Evolutionary conservation across 1,284 basidiomycete genomes (phyloP).

Genomic region (Austropuccinia psidii): DNA sequence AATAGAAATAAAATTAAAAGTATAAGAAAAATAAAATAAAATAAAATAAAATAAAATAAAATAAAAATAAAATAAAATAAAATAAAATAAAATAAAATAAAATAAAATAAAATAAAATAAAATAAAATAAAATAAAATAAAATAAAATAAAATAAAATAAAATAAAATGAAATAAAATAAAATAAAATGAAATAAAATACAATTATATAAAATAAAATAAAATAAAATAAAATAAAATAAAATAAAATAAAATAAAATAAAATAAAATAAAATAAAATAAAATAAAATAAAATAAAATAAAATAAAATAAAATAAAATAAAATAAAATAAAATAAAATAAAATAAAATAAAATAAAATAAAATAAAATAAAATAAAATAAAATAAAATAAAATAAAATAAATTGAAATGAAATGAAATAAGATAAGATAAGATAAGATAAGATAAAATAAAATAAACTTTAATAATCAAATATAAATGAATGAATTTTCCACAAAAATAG

Average conservation of each 20-base stretch:
- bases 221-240: neutral
- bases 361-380: neutral
- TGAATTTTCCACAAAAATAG: no score
- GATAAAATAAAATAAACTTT: neutral
- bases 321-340: neutral
- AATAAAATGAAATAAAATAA: neutral
- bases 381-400: neutral
- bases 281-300: neutral
- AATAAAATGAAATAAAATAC: neutral
- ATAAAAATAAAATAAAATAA: neutral
- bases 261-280: neutral
- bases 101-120: neutral
- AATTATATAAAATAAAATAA: neutral
- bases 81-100: neutral
- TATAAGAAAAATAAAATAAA: neutral
- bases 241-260: neutral
- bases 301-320: neutral
- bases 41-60: neutral
- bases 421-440: neutral
- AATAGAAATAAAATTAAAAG: neutral
- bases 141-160: neutral
- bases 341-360: neutral
- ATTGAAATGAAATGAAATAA: neutral
- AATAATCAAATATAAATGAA: no score
- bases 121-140: neutral